Conservation (phyloP, 768 basidiomycete species). For the Sistotremastrum suecicum region DNA sequence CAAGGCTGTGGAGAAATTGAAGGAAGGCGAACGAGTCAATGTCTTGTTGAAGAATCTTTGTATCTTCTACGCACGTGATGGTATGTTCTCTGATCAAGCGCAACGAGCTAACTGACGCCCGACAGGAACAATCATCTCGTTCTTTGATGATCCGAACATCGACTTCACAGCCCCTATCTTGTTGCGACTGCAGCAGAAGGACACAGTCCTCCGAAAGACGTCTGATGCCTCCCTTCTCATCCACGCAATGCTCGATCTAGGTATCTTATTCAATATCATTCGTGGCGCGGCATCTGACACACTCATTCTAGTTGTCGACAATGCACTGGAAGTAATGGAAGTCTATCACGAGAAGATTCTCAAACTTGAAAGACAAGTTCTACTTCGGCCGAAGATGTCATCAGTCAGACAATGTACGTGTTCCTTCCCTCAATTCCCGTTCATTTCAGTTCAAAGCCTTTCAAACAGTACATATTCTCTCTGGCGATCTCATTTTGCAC, state of each 20-base stretch:
- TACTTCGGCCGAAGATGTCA: constrained; percentile 45
- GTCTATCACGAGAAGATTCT: constrained; percentile 50
- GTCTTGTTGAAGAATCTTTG: constrained; percentile 50
- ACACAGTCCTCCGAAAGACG: constrained; percentile 45
- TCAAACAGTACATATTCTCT: constrained; percentile 68
- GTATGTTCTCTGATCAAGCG: constrained; percentile 18
- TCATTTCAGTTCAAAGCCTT: neutral
- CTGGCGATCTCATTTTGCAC: constrained; percentile 59
- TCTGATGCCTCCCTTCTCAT: constrained; percentile 58
- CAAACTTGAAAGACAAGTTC: constrained; percentile 43
- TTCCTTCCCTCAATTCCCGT: neutral
- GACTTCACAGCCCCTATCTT: constrained; percentile 42
- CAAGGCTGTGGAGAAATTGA: constrained; percentile 23
- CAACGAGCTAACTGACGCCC: neutral
- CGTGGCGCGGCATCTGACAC: too few species aligned
- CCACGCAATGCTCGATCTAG: constrained; percentile 49
- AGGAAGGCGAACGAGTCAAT: constrained; percentile 41
- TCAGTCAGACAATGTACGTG: constrained; percentile 43
- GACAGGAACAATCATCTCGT: constrained; percentile 51
- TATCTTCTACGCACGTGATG: constrained; percentile 54
- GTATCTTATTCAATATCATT: too few species aligned
- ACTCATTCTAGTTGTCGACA: constrained; percentile 45
- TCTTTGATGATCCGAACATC: constrained; percentile 31
- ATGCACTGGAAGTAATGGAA: constrained; percentile 52
- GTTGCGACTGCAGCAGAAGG: constrained; percentile 38